phyloP scores from a whole-genome alignment of 192 early-diverging fungal genomes.

The Funneliformis mosseae region DNA sequence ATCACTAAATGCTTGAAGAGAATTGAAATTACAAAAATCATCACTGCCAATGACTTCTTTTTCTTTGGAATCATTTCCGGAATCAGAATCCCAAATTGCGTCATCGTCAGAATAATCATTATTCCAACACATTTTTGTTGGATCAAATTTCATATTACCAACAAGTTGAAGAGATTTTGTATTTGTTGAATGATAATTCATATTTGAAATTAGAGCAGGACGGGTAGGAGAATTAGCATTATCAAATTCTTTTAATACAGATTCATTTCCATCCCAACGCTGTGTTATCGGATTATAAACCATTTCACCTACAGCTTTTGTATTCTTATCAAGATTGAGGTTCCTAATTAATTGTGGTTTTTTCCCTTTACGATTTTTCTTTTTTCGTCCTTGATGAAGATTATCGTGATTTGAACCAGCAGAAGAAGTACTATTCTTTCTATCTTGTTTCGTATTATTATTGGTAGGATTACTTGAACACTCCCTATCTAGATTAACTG shows the following conservation, averaged over 20 bases:
- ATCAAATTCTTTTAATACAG: constrained; percentile 24
- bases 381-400: too few species aligned
- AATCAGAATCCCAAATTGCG: constrained; percentile 18
- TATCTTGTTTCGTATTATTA: not conserved
- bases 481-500: not conserved
- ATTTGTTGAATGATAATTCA: not conserved
- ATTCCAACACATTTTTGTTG: constrained; percentile 20
- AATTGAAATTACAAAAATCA: not conserved
- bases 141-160: constrained; percentile 28
- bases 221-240: not conserved
- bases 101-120: constrained; percentile 8
- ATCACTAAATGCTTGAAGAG: not conserved
- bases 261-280: constrained; percentile 32
- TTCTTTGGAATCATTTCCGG: not conserved
- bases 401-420: not conserved
- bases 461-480: not conserved
- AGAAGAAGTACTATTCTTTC: constrained; percentile 1
- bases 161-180: constrained; percentile 8
- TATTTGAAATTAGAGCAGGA: constrained; percentile 12
- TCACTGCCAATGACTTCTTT: too few species aligned
- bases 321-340: not conserved
- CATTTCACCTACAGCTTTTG: constrained; percentile 27
- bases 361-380: not conserved
- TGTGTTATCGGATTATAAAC: constrained; percentile 22
- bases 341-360: constrained; percentile 25